Evolutionary conservation across 768 basidiomycete species (phyloP), one percentile per base, ranked within the genome.

Genomic region (Strobilomyces confusus): DNA sequence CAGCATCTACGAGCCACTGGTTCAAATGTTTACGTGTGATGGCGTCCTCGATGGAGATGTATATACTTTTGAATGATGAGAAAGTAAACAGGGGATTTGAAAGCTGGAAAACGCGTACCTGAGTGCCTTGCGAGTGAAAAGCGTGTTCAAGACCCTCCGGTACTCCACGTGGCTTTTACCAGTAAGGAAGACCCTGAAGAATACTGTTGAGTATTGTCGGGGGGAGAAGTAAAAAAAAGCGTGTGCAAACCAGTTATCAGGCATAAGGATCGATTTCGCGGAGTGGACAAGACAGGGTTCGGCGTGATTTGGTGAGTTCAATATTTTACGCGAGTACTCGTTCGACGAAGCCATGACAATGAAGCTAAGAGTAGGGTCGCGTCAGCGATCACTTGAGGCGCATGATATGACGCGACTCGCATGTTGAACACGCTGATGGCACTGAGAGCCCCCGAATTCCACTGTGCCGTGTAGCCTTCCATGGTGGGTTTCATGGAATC

Each of bases 261-360:
- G 77, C 48, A 80, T 78, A 41, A 99, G 79, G 52, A 99, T 77
- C 51, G 85, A 77, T 72, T 95, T 97, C 30, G 92, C 97, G 7
- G 92, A 89, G 59, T 92, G 78, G 26, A 98, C 93, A 17, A 99
- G 83, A 66, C 92, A 95, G 0, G 97, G 97, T 69, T 98, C 95
- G 25, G 97, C 89, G 62, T 90, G 85, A 9, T 73, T 80, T 0
- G 97, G 95, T 5, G 93, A 93, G 76, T 98, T 98, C 67, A 99
- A 77, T 61, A 98, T 95, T 73, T 95, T 98, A 65, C 95, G 88
- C 12, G 95, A 77, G 71, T 83, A 92, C 60, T 95, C 87, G 63
- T 93, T 98, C 4, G 90, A 86, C 9, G 95, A 91, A 22, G 94
- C 93, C 83, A 98, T 95, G 64, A 99, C 97, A 66, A 99, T 98